Conservation (phyloP, 2,329 filamentous ascomycete species). For the Coccinonectria pachysandricola region DNA sequence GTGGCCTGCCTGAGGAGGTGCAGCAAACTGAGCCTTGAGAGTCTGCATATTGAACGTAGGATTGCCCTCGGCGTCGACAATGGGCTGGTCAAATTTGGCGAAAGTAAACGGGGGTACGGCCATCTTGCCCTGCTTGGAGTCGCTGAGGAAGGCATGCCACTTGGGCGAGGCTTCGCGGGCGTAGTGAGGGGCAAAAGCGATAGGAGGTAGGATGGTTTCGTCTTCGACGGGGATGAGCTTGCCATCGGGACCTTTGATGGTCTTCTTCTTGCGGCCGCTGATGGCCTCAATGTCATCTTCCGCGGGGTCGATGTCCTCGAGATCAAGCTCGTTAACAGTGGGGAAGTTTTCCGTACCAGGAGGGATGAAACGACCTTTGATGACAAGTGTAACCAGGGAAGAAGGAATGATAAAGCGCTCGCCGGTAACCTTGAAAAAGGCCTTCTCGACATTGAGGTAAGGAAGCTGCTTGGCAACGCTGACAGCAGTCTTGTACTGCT, state of each 20-base stretch:
- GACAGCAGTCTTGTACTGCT: slow-evolving; percentile 68
- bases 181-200: slow-evolving; percentile 86
- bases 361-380: slow-evolving; percentile 90
- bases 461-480: slow-evolving; percentile 76
- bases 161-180: slow-evolving; percentile 79
- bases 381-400: slow-evolving; percentile 84
- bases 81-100: slow-evolving; percentile 78
- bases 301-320: slow-evolving; percentile 84
- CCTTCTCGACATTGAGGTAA: slow-evolving; percentile 73
- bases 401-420: slow-evolving; percentile 88
- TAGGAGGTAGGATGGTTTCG: slow-evolving; percentile 62
- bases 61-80: slow-evolving; percentile 68
- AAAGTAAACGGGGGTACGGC: slow-evolving; percentile 97
- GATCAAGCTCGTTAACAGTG: slow-evolving; percentile 62
- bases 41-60: slow-evolving; percentile 95
- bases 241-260: slow-evolving; percentile 50
- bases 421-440: slow-evolving; percentile 97
- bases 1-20: slow-evolving; percentile 81
- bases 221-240: slow-evolving; percentile 47
- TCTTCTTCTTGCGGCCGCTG: slow-evolving; percentile 63
- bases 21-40: slow-evolving; percentile 92
- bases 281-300: slow-evolving; percentile 86
- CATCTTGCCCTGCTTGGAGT: slow-evolving; percentile 90
- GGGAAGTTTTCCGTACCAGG: slow-evolving; percentile 71
- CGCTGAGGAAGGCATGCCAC: slow-evolving; percentile 92